Evolutionary conservation across 2,329 filamentous ascomycete genomes (phyloP), one percentile per base, ranked within the genome.

Genomic region (Nemania serpens): DNA sequence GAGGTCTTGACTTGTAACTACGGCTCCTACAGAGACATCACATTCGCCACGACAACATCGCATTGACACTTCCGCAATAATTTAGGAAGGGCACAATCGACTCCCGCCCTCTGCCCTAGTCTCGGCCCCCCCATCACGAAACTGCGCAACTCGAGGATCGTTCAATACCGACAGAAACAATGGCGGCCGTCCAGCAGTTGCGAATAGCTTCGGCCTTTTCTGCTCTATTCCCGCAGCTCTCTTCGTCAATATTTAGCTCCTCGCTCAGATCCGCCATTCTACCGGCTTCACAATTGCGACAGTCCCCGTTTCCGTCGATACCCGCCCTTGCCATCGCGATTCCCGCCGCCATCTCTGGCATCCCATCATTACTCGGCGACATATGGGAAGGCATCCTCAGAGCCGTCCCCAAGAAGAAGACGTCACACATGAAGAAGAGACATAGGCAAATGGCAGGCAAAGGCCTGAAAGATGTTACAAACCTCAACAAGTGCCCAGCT

Each of bases 361-460:
- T 93, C 53, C 88, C 90, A 5, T 84, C 84, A 5, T 73, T 93
- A n/a, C 78, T 97, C 20, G 88, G 86, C 58, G 91, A 90, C 65
- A 88, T 99, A 71, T 98, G 94, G 94, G 94, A 97, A 69, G 93
- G 91, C 5, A 85, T 99, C 47, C 82, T 99, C 68, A 88, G 88
- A 67, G 95, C 95, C 1, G 95, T 98, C 15, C 95, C 95, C 5
- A 99, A 99, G 84, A 98, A 97, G 81, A 99, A 98, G 85, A 96
- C 93, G 36, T 97, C 94, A 43, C 92, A 99, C 77, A 91, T 91
- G 82, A 97, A 95, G 81, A 97, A 93, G 83, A 86, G 95, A 69
- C 89, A 93, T 74, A 87, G 96, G 71, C 93, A 96, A 74, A 90
- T 98, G 88, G 94, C 93, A 22, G 95, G 95, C 72, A 99, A 99